These are phyloP conservation scores for Aureobasidium namibiae DNA, from an alignment of 2,329 filamentous ascomycete species.

Conservation along the genomic window DNA sequence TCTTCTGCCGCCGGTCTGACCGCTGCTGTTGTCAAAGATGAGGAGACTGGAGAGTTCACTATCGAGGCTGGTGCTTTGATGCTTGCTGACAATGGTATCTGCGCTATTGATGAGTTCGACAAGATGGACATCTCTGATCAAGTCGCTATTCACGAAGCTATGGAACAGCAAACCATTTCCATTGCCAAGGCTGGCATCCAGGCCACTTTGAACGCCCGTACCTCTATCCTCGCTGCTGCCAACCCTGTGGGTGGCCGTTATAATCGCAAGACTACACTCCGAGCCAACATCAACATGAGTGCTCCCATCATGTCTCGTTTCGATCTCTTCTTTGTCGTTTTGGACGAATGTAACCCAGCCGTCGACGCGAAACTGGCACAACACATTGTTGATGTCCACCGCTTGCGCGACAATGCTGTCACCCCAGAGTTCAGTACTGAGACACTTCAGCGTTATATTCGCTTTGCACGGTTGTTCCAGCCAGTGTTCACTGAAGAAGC, in stretches of 20 bases:
- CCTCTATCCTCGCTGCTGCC: constrained; percentile 88
- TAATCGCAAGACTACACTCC: constrained; percentile 87
- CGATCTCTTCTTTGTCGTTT: constrained; percentile 94
- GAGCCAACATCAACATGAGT: constrained; percentile 96
- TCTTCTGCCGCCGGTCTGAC: constrained; percentile 96
- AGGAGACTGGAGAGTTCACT: constrained; percentile 97
- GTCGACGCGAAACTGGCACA: constrained; percentile 86
- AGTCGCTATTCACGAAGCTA: constrained; percentile 98
- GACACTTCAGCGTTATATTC: constrained; percentile 92
- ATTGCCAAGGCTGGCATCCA: constrained; percentile 98
- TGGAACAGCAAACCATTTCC: constrained; percentile 99
- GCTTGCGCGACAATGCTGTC: constrained; percentile 83
- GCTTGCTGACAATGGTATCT: constrained; percentile 94
- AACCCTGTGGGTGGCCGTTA: constrained; percentile 96
- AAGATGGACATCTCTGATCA: constrained; percentile 98
- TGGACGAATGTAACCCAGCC: constrained; percentile 91
- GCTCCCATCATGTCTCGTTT: constrained; percentile 99
- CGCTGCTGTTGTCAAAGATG: constrained; percentile 92
- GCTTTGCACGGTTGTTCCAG: constrained; percentile 89
- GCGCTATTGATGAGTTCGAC: constrained; percentile 98
- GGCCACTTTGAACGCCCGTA: constrained; percentile 90
- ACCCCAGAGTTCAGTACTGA: constrained; percentile 92
- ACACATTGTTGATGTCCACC: constrained; percentile 92
- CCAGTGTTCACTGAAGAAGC: constrained; percentile 87
- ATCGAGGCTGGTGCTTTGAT: constrained; percentile 97